Conservation (phyloP, 176 grass and related monocot genomes). For the Leersia perrieri region DNA sequence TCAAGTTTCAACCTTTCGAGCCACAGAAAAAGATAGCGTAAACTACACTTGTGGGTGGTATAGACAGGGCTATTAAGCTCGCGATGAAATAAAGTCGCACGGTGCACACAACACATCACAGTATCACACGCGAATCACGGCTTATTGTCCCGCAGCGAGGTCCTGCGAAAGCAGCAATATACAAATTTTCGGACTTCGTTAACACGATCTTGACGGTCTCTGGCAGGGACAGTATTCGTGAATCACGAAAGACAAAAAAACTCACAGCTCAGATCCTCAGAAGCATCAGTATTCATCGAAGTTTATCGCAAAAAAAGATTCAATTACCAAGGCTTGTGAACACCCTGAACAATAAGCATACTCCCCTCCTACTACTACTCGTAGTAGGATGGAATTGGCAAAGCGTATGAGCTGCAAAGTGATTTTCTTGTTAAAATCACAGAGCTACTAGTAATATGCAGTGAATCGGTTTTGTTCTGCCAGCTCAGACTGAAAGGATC, state of each 20-base stretch:
- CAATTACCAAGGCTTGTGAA: no score
- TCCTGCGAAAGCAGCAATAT: neutral
- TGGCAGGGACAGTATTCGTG: neutral
- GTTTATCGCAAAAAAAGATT: neutral
- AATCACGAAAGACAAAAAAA: no score
- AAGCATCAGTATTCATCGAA: neutral
- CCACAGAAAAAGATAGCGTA: neutral
- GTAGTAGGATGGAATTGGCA: no score
- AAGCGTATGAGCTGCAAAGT: no score
- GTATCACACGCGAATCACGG: neutral
- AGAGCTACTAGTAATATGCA: no score
- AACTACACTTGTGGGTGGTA: neutral
- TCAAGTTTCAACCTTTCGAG: neutral
- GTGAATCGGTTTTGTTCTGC: no score
- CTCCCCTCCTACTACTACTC: no score
- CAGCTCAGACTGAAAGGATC: neutral
- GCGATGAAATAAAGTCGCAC: neutral
- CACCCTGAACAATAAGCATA: no score
- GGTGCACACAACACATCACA: neutral
- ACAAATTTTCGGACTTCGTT: neutral
- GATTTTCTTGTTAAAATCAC: no score
- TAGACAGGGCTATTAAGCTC: neutral
- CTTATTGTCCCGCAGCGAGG: neutral
- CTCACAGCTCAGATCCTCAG: neutral
- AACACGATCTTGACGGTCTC: neutral